These are phyloP conservation scores for Fraxinus paxiana DNA, from an alignment of 305 asterid species.

Conservation along the genomic window DNA sequence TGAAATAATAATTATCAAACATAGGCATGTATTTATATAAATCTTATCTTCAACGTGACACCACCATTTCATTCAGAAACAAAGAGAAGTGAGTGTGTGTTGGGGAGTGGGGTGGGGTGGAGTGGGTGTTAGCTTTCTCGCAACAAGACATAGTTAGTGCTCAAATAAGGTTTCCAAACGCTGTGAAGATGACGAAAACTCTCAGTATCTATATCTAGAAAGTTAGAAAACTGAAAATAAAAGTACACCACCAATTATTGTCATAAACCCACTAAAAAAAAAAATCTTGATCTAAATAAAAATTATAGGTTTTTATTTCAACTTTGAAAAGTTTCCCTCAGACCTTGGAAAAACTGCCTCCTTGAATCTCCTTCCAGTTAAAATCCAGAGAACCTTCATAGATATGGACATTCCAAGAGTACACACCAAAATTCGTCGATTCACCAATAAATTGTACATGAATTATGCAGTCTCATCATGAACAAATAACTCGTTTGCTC, in stretches of 20 bases:
- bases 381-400: conserved; percentile 12
- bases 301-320: conserved; percentile 13
- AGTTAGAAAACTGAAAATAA: neutral
- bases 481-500: conserved; percentile 7
- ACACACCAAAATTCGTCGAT: neutral
- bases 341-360: conserved; percentile 17
- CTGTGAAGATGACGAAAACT: neutral
- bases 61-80: neutral
- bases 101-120: neutral
- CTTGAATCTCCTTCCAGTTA: conserved; percentile 9
- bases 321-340: conserved; percentile 4
- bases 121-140: neutral
- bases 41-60: too few species aligned
- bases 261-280: conserved; percentile 13
- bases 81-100: neutral
- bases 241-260: conserved; percentile 20
- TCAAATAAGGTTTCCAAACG: neutral
- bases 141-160: neutral
- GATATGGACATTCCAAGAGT: neutral
- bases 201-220: neutral
- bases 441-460: neutral
- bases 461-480: conserved; percentile 5
- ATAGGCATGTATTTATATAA: neutral
- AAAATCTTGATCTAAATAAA: conserved; percentile 8
- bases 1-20: too few species aligned